Conservation (phyloP, 306 rosid genomes). For the peach (Prunus persica) region DNA sequence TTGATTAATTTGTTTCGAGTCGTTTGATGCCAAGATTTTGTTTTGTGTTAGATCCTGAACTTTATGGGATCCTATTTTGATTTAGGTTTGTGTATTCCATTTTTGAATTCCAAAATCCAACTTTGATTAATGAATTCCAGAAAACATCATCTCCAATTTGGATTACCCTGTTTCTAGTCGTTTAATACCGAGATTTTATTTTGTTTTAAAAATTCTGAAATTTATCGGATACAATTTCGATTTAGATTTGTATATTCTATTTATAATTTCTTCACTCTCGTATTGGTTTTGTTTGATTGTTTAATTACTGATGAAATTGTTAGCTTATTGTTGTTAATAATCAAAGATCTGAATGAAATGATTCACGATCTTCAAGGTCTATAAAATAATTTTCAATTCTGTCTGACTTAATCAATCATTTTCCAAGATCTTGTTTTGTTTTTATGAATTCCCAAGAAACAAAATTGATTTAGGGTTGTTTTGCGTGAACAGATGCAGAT, state of each 20-base stretch:
- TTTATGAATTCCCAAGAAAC: neutral
- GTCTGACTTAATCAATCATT: neutral
- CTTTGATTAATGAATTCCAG: too few relatives aligned
- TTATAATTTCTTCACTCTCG: too few relatives aligned
- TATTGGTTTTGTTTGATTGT: neutral
- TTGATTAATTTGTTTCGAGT: neutral
- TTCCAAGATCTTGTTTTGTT: too few relatives aligned
- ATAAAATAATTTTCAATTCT: neutral
- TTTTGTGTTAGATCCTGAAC: neutral
- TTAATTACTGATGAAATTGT: neutral
- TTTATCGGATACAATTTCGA: neutral
- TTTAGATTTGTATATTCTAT: too few relatives aligned
- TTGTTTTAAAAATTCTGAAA: too few relatives aligned
- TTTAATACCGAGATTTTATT: too few relatives aligned
- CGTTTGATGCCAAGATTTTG: neutral
- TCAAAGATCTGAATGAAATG: neutral
- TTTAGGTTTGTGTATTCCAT: neutral
- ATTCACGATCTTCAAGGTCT: too few relatives aligned
- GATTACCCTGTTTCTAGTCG: too few relatives aligned
- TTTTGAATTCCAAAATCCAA: neutral
- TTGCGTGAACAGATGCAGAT: constrained; percentile 19
- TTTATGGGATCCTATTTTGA: neutral
- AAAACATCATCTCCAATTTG: too few relatives aligned
- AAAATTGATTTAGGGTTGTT: neutral
- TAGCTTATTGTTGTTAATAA: neutral